Percentiles rank a stretch among this genome's conserved stretches.
These are phyloP conservation scores for Medicago ruthenica DNA, from an alignment of 306 rosid species.

Conservation along the genomic window DNA sequence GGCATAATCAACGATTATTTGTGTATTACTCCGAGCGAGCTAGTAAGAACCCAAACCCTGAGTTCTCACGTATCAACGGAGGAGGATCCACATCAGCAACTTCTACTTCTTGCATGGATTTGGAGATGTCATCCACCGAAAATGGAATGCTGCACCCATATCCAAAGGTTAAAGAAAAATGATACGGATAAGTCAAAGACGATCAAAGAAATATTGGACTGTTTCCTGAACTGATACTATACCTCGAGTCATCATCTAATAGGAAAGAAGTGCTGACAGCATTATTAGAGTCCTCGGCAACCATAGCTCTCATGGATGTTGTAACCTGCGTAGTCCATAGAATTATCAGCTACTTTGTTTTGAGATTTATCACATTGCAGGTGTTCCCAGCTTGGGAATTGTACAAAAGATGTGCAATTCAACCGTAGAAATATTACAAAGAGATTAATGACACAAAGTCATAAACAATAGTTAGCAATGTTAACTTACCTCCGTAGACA, in stretches of 20 bases:
- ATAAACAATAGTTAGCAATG: slow-evolving; percentile 32
- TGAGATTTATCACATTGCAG: slow-evolving; percentile 13
- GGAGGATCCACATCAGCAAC: slow-evolving; percentile 94
- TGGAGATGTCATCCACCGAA: slow-evolving; percentile 96
- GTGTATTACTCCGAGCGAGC: slow-evolving; percentile 78
- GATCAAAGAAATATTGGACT: background rate
- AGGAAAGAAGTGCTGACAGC: slow-evolving; percentile 98
- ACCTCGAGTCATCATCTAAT: slow-evolving; percentile 98
- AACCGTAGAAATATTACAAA: slow-evolving; percentile 23
- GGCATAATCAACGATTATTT: slow-evolving; percentile 30
- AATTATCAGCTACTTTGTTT: slow-evolving; percentile 19
- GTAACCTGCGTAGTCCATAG: slow-evolving; percentile 67
- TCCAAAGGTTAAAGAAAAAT: slow-evolving; percentile 35
- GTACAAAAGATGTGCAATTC: slow-evolving; percentile 26
- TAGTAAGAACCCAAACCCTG: slow-evolving; percentile 91
- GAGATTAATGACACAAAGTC: slow-evolving; percentile 5
- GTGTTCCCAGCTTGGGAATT: slow-evolving; percentile 15
- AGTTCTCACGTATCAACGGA: slow-evolving; percentile 93
- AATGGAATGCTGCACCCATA: slow-evolving; percentile 85
- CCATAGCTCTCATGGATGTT: slow-evolving; percentile 87
- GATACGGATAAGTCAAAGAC: background rate
- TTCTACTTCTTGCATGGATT: slow-evolving; percentile 93
- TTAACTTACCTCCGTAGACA: slow-evolving; percentile 86
- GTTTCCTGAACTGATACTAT: slow-evolving; percentile 30
- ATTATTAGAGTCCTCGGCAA: slow-evolving; percentile 91